Base-by-base conservation (phyloP, 2,329 filamentous ascomycete species). In the Aureobasidium musti region DNA sequence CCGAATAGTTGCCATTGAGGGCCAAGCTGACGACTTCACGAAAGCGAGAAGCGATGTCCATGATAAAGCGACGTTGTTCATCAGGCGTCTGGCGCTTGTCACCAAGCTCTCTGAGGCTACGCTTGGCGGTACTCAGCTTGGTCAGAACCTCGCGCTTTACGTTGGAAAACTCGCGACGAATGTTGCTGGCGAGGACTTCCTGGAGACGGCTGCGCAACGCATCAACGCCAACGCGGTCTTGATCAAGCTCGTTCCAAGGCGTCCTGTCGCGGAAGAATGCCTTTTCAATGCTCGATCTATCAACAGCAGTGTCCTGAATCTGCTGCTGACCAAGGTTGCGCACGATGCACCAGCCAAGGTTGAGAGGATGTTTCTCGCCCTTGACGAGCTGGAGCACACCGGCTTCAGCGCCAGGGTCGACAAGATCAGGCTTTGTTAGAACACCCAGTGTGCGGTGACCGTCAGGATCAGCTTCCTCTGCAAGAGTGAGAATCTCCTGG, bases 61-160 rank as follows among this genome's bases (percentile, higher is more conserved):
- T 75, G 6, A 88, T 74, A 23, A 82, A 82, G 2, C 76, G 71
- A 0, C 78, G 79, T 68, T 88, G 84, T 66, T 87, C 80, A 0
- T 75, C 66, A 0, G 77, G 30, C 0, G 80, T 84, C 1, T 71
- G 73, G 6, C 86, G 78, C 10, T 81, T 76, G 1, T 77, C 74
- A 0, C 87, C 87, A 0, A 89, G 77, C 11, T 76, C 75, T 0
- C 76, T 68, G 2, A 89, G 74, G 0, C 72, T 73, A 0, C 69
- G 68, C 4, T 54, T 53, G 1, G 72, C 77, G 8, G 70, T 57
- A 2, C 69, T 30, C 2, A 76, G 69, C 66, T 75, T 78, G 8
- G 23, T 57, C 1, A 67, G 67, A 35, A 79, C 69, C 57, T 83
- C 80, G 3, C 66, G 45, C 67, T 77, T 74, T 3, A 79, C 78